These are phyloP conservation scores for Medicago ruthenica DNA, from an alignment of 306 rosid genomes.

Conservation along the genomic window DNA sequence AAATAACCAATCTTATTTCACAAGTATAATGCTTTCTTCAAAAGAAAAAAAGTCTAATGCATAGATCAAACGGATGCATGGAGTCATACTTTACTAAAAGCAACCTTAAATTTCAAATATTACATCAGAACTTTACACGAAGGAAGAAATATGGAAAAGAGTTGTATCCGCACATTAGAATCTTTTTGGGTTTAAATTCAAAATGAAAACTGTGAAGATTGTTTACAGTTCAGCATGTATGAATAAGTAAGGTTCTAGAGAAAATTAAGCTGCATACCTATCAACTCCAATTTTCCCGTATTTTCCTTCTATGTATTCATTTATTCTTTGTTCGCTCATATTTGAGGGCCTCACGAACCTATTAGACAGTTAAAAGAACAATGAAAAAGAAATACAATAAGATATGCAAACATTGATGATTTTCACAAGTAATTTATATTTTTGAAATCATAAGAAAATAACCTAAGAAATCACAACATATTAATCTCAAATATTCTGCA, in stretches of 20 bases:
- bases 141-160: slow-evolving; percentile 1
- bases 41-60: not conserved
- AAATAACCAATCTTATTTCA: slow-evolving; percentile 29
- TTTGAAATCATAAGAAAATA: slow-evolving; percentile 29
- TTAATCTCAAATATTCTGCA: slow-evolving; percentile 27
- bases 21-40: not conserved
- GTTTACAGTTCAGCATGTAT: slow-evolving; percentile 22
- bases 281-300: slow-evolving; percentile 94
- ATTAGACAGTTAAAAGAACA: slow-evolving; percentile 53
- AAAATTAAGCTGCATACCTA: slow-evolving; percentile 59
- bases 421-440: slow-evolving; percentile 1
- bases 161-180: slow-evolving; percentile 20
- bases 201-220: slow-evolving; percentile 36
- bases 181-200: not conserved
- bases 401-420: slow-evolving; percentile 5
- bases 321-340: slow-evolving; percentile 73
- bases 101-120: slow-evolving; percentile 25
- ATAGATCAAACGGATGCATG: slow-evolving; percentile 1
- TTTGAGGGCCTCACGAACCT: slow-evolving; percentile 90
- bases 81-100: slow-evolving; percentile 27
- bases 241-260: slow-evolving; percentile 16
- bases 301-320: slow-evolving; percentile 86
- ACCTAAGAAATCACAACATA: slow-evolving; percentile 29
- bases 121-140: slow-evolving; percentile 14
- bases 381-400: slow-evolving; percentile 13